Conservation (phyloP, 2,329 filamentous ascomycete genomes). For the Aspergillus hiratsukae region DNA sequence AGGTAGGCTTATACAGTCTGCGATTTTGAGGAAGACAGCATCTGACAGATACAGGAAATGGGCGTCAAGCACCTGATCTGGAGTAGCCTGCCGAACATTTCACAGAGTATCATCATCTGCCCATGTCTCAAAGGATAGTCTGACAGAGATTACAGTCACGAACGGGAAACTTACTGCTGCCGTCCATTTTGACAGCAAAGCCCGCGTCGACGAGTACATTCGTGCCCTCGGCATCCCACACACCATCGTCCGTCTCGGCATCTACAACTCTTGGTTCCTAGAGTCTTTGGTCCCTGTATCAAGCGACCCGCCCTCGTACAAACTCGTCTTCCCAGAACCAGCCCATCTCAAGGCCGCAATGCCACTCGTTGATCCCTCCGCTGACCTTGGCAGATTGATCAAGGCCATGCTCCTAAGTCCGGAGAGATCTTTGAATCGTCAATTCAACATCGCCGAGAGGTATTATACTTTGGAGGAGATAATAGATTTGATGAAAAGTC, state of each 20-base stretch:
- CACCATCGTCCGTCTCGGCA: slow-evolving; percentile 13
- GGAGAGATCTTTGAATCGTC: slow-evolving; percentile 40
- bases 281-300: slow-evolving; percentile 2
- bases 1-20: slow-evolving; percentile 18
- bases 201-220: slow-evolving; percentile 50
- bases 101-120: slow-evolving; percentile 13
- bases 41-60: background rate
- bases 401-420: slow-evolving; percentile 30
- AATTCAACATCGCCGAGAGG: slow-evolving; percentile 40
- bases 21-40: background rate
- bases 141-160: slow-evolving; percentile 15
- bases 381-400: slow-evolving; percentile 16
- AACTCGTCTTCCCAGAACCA: background rate
- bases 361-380: slow-evolving; percentile 8
- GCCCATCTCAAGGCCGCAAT: background rate
- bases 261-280: slow-evolving; percentile 5
- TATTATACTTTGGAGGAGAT: slow-evolving; percentile 42
- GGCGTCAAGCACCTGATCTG: slow-evolving; percentile 6
- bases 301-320: background rate
- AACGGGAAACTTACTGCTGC: slow-evolving; percentile 26
- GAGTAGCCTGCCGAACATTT: slow-evolving; percentile 14
- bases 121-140: background rate
- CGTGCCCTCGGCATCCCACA: slow-evolving; percentile 20
- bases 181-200: slow-evolving; percentile 54
- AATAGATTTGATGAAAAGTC: slow-evolving; percentile 36